A percentile compares a stretch with the other conserved stretches of the same genome.
phyloP scores from a whole-genome alignment of 2,329 filamentous ascomycete species.

The Neurospora sp. region DNA sequence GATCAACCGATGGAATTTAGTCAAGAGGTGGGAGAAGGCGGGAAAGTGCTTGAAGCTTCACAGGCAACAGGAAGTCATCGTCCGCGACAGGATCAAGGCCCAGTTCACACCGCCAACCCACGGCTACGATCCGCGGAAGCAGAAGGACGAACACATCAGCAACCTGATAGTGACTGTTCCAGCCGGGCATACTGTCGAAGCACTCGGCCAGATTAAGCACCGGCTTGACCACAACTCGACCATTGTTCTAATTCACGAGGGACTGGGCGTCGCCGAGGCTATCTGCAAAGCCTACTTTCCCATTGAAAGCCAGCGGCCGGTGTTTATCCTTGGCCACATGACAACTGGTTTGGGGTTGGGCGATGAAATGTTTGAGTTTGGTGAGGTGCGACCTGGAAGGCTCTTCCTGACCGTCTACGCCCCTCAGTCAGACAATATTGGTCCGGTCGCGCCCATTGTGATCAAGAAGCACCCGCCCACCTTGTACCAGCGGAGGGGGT shows the following conservation, averaged over 20 bases:
- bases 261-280: slow-evolving; percentile 73
- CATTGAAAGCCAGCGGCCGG: slow-evolving; percentile 53
- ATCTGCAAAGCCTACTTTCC: slow-evolving; percentile 63
- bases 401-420: slow-evolving; percentile 24
- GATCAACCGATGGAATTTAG: slow-evolving; percentile 11
- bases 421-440: slow-evolving; percentile 1
- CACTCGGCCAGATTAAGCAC: slow-evolving; percentile 18
- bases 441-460: background rate
- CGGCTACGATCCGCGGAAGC: background rate
- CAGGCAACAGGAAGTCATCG: slow-evolving; percentile 8
- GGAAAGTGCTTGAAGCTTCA: slow-evolving; percentile 14
- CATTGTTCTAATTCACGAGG: slow-evolving; percentile 25
- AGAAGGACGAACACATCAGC: slow-evolving; percentile 5
- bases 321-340: slow-evolving; percentile 62
- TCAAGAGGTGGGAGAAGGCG: slow-evolving; percentile 18
- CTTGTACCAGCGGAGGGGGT: slow-evolving; percentile 19
- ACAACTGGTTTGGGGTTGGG: slow-evolving; percentile 35
- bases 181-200: slow-evolving; percentile 16
- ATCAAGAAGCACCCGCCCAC: slow-evolving; percentile 14
- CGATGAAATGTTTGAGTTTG: slow-evolving; percentile 28
- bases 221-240: slow-evolving; percentile 24
- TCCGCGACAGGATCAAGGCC: slow-evolving; percentile 13
- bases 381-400: slow-evolving; percentile 24
- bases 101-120: slow-evolving; percentile 12
- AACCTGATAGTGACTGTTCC: slow-evolving; percentile 25